A percentile compares a stretch with the other conserved stretches of the same genome.
Conservation (phyloP, 306 rosid genomes). For the Comarum palustre region DNA sequence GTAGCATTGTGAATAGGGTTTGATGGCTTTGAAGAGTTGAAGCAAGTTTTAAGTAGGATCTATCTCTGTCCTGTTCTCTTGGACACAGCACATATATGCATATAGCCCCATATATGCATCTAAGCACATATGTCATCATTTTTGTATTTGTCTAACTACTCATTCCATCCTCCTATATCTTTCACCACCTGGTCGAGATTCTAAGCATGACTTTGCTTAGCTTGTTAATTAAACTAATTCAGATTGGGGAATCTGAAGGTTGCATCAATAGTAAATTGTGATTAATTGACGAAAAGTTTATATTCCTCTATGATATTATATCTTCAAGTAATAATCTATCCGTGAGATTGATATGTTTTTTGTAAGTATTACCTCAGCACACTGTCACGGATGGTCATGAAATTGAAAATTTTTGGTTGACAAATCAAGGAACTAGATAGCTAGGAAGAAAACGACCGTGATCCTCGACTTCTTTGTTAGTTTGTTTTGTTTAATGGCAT, state of each 20-base stretch:
- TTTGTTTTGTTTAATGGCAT: neutral
- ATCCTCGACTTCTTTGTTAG: neutral
- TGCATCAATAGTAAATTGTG: too few species aligned
- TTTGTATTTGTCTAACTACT: conserved; percentile 25
- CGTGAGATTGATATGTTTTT: neutral
- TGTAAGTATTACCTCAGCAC: conserved; percentile 15
- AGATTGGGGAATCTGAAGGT: neutral
- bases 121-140: too few species aligned
- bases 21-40: neutral
- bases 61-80: conserved; percentile 29
- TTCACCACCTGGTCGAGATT: conserved; percentile 8
- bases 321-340: neutral
- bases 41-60: neutral
- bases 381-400: conserved; percentile 5
- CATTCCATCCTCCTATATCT: conserved; percentile 3
- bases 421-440: neutral
- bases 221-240: neutral
- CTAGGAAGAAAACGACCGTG: neutral
- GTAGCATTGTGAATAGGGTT: neutral
- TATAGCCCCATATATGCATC: too few species aligned
- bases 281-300: neutral
- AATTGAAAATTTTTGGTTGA: neutral
- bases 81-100: conserved; percentile 35
- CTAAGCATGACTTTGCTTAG: neutral
- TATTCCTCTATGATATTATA: neutral